Percentiles rank a stretch among this genome's conserved stretches.
These are phyloP conservation scores for Haberlea rhodopensis DNA, from an alignment of 257 asterid species.

Conservation along the genomic window DNA sequence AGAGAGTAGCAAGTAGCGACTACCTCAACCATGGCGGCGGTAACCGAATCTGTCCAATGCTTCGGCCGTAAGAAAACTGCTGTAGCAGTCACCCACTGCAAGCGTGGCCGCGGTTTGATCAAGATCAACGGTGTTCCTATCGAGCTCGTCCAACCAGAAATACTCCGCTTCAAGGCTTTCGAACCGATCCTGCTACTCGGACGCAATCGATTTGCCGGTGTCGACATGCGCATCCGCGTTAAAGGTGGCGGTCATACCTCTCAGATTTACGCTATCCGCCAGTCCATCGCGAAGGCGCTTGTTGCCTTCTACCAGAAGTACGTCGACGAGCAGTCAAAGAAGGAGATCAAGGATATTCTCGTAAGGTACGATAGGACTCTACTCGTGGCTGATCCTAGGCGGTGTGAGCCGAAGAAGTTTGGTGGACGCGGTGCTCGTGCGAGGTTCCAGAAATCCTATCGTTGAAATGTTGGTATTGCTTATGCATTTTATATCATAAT, in stretches of 20 bases:
- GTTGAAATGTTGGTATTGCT: constrained; percentile 34
- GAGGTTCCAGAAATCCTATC: constrained; percentile 79
- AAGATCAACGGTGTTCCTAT: constrained; percentile 77
- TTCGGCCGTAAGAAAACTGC: constrained; percentile 82
- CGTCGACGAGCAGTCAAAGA: constrained; percentile 75
- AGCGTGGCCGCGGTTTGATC: constrained; percentile 70
- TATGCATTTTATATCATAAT: not conserved
- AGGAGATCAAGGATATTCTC: constrained; percentile 79
- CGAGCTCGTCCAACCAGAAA: constrained; percentile 76
- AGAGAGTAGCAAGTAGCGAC: not conserved
- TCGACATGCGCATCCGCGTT: constrained; percentile 80
- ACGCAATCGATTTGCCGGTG: constrained; percentile 68
- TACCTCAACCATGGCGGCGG: constrained; percentile 39
- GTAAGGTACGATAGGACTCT: constrained; percentile 68
- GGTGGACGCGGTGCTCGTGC: constrained; percentile 96
- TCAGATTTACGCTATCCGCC: constrained; percentile 79
- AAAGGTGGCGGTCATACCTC: constrained; percentile 81
- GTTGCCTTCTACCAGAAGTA: constrained; percentile 79
- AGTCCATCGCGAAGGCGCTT: constrained; percentile 69
- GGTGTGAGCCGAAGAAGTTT: constrained; percentile 88
- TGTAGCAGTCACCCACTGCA: constrained; percentile 80
- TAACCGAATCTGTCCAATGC: constrained; percentile 62
- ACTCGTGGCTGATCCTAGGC: constrained; percentile 87
- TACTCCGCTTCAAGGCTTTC: constrained; percentile 74
- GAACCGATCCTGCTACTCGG: constrained; percentile 75